Evolutionary conservation across 2,329 filamentous ascomycete species (phyloP).

Genomic region (Fusarium sp.): DNA sequence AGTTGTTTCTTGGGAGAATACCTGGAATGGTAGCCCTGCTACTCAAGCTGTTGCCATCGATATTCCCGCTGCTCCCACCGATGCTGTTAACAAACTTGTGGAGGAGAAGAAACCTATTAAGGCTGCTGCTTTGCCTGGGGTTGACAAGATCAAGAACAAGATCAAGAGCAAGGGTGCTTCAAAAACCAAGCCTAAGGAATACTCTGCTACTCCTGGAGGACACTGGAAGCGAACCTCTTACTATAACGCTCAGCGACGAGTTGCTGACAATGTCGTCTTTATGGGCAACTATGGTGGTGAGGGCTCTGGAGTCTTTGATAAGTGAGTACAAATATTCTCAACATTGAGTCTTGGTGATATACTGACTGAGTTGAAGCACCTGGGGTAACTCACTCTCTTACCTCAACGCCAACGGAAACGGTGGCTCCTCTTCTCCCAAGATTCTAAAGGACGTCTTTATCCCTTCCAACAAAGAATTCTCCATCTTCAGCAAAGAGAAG

Average conservation of each 20-base stretch:
- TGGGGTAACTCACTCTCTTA: constrained; percentile 61
- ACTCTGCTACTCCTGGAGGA: constrained; percentile 28
- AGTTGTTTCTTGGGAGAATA: constrained; percentile 68
- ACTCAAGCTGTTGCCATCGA: constrained; percentile 30
- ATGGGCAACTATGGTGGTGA: constrained; percentile 60
- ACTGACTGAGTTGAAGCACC: constrained; percentile 45
- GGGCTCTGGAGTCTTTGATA: constrained; percentile 57
- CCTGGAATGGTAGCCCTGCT: constrained; percentile 54
- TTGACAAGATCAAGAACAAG: constrained; percentile 26
- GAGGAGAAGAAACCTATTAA: constrained; percentile 5
- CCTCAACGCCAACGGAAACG: constrained; percentile 55
- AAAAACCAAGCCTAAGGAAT: constrained; percentile 23
- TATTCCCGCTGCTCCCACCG: constrained; percentile 7
- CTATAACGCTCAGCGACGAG: constrained; percentile 56
- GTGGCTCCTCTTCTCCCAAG: constrained; percentile 52
- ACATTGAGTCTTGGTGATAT: not conserved
- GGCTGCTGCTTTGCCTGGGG: constrained; percentile 10
- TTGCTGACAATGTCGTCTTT: constrained; percentile 59
- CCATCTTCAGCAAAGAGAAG: constrained; percentile 58
- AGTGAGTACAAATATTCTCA: constrained; percentile 47
- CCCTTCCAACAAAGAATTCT: constrained; percentile 58
- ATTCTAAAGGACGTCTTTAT: constrained; percentile 54
- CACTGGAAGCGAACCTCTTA: constrained; percentile 58
- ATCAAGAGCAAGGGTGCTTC: constrained; percentile 12
- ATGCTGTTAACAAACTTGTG: not conserved